phyloP scores from a whole-genome alignment of 495 filamentous ascomycete genomes.

The Hyaloscypha hepaticicola region DNA sequence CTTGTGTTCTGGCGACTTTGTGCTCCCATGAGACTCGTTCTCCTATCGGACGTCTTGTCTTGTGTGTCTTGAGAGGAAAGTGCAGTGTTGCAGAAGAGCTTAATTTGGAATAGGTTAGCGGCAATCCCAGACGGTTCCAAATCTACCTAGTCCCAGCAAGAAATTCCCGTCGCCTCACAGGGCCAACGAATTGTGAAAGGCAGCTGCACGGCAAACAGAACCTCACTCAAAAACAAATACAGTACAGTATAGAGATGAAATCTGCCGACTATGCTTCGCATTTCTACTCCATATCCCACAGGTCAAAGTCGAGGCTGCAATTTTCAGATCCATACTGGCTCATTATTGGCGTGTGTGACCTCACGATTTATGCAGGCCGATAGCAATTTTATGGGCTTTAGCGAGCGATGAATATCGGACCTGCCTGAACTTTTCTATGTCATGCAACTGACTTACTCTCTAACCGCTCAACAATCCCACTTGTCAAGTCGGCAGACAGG shows the following conservation, averaged over 20 bases:
- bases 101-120: slow-evolving; percentile 7
- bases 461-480: not conserved
- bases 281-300: not conserved
- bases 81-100: slow-evolving; percentile 1
- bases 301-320: not conserved
- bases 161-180: not conserved
- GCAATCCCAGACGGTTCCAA: not conserved
- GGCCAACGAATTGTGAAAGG: not conserved
- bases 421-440: not conserved
- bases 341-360: not conserved
- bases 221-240: not conserved
- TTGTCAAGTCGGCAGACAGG: slow-evolving; percentile 18
- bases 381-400: not conserved
- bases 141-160: no score
- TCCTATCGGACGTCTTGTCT: slow-evolving; percentile 11
- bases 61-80: not conserved
- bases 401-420: not conserved
- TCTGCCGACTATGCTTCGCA: not conserved
- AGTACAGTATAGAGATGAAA: not conserved
- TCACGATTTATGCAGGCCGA: slow-evolving; percentile 9
- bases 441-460: not conserved
- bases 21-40: slow-evolving; percentile 15
- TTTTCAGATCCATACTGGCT: not conserved
- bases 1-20: slow-evolving; percentile 8
- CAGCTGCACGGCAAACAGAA: not conserved